Conservation (phyloP, 495 filamentous ascomycete species). For the Lophiostoma macrostomum region DNA sequence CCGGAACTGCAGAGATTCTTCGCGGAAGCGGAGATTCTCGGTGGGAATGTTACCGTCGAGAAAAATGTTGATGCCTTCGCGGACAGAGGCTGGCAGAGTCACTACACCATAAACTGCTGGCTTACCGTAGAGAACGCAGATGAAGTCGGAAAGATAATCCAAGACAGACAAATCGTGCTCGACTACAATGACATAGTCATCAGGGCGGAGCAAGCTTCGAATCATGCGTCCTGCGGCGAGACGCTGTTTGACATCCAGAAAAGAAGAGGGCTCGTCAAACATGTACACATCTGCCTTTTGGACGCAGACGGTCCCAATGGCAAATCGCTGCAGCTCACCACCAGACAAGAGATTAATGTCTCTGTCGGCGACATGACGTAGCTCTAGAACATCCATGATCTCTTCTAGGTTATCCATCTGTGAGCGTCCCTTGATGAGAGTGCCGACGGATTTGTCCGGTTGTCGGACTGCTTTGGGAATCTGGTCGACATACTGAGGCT, state of each 20-base stretch:
- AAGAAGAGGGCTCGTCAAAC: slow-evolving; percentile 99
- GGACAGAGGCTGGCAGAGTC: slow-evolving; percentile 91
- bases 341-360: slow-evolving; percentile 87
- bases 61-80: slow-evolving; percentile 99
- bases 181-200: slow-evolving; percentile 96
- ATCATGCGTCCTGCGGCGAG: slow-evolving; percentile 88
- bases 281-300: slow-evolving; percentile 98
- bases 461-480: slow-evolving; percentile 87
- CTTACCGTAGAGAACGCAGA: slow-evolving; percentile 93
- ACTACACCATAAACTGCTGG: slow-evolving; percentile 97
- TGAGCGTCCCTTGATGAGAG: slow-evolving; percentile 67
- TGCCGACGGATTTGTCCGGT: slow-evolving; percentile 68
- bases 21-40: slow-evolving; percentile 96
- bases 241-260: slow-evolving; percentile 98
- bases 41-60: slow-evolving; percentile 96
- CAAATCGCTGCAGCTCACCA: slow-evolving; percentile 96
- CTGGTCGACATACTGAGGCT: slow-evolving; percentile 99
- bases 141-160: slow-evolving; percentile 97
- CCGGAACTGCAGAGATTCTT: slow-evolving; percentile 94
- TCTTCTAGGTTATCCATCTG: slow-evolving; percentile 79
- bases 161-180: slow-evolving; percentile 98
- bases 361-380: slow-evolving; percentile 80
- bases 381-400: slow-evolving; percentile 84
- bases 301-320: slow-evolving; percentile 91
- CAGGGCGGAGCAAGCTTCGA: slow-evolving; percentile 76